Conservation (phyloP, 495 filamentous ascomycete genomes). For the Parathielavia appendiculata region DNA sequence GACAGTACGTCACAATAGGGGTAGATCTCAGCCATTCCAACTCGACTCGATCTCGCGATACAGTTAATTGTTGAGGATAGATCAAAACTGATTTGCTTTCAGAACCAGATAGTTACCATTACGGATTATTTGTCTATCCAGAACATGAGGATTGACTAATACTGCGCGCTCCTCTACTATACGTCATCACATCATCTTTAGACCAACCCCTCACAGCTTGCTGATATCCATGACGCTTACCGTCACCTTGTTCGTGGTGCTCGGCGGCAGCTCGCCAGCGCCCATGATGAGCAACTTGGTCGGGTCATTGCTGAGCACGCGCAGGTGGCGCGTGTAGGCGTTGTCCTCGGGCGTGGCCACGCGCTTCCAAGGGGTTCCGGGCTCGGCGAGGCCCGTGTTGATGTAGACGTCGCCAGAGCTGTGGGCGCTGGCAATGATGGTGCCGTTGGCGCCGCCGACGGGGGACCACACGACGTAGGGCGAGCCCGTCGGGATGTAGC, state of each 20-base stretch:
- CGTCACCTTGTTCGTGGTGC: neutral
- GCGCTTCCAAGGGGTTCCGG: neutral
- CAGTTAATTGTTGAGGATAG: too few species aligned
- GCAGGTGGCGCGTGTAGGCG: slow-evolving; percentile 6
- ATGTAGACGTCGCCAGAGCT: slow-evolving; percentile 7
- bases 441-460: slow-evolving; percentile 52
- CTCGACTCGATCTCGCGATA: too few species aligned
- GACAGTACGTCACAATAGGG: too few species aligned
- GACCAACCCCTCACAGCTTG: neutral
- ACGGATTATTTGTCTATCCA: neutral
- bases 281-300: slow-evolving; percentile 7
- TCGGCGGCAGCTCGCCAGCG: slow-evolving; percentile 2
- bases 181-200: neutral
- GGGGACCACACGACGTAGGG: slow-evolving; percentile 54
- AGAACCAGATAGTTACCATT: too few species aligned
- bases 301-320: slow-evolving; percentile 3
- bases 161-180: neutral
- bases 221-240: slow-evolving; percentile 6
- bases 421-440: slow-evolving; percentile 43
- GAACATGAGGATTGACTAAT: neutral
- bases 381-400: slow-evolving; percentile 2
- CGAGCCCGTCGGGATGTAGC: slow-evolving; percentile 47
- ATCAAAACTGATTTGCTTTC: too few species aligned
- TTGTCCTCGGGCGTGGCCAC: neutral
- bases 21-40: too few species aligned